Evolutionary conservation across 768 basidiomycete genomes (phyloP).

Genomic region (Auricularia auricula-judae): DNA sequence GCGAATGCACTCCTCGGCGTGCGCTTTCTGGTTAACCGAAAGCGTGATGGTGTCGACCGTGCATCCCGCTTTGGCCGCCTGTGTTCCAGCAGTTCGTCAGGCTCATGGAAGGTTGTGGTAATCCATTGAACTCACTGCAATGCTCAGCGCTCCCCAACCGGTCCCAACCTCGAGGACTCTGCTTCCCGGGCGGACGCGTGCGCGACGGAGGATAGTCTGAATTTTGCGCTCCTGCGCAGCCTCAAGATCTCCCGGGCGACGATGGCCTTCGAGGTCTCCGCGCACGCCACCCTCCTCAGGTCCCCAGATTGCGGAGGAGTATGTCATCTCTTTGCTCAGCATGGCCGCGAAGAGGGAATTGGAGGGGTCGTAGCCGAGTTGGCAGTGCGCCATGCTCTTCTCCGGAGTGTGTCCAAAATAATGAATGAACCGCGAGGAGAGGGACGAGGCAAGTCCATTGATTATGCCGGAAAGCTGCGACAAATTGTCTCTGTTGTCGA

Average conservation of each 20-base stretch:
- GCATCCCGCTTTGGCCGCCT: conserved; percentile 13
- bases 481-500: conserved; percentile 14
- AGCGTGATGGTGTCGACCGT: conserved; percentile 30
- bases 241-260: conserved; percentile 17
- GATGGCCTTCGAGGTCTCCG: conserved; percentile 2
- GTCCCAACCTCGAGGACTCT: conserved; percentile 28
- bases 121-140: conserved; percentile 12
- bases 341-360: conserved; percentile 23
- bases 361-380: conserved; percentile 22
- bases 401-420: conserved; percentile 23
- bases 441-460: conserved; percentile 17
- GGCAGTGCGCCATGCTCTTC: conserved; percentile 18
- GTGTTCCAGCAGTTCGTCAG: neutral
- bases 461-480: conserved; percentile 16
- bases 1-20: conserved; percentile 25
- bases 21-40: conserved; percentile 23
- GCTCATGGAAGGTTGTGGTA: conserved; percentile 11
- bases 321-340: conserved; percentile 29
- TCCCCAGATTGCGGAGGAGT: conserved; percentile 28
- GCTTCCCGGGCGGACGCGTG: conserved; percentile 23
- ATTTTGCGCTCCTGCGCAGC: conserved; percentile 26
- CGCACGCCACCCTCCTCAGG: conserved; percentile 18
- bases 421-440: conserved; percentile 10
- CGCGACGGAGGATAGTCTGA: conserved; percentile 24
- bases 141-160: conserved; percentile 29